Evolutionary conservation across 305 asterid species (phyloP).

Genomic region (Fraxinus sp.): DNA sequence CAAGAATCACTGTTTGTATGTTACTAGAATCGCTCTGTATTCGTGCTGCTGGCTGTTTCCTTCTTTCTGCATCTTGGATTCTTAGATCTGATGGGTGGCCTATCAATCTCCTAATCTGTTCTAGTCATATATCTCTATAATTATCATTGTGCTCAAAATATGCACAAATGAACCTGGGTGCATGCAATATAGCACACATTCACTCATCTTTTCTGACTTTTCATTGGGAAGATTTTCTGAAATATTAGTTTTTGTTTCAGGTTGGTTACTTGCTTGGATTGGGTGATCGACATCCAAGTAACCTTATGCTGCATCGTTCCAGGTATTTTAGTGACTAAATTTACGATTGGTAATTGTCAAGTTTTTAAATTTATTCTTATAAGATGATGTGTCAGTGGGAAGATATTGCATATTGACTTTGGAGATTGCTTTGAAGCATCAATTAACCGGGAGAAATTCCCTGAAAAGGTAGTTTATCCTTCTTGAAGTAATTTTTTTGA

Average conservation of each 20-base stretch:
- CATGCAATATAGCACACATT: background rate
- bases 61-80: background rate
- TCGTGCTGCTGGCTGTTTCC: background rate
- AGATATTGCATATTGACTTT: slow-evolving; percentile 95
- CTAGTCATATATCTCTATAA: background rate
- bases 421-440: slow-evolving; percentile 99
- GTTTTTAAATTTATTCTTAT: slow-evolving; percentile 20
- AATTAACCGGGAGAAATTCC: slow-evolving; percentile 96
- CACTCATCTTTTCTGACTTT: background rate
- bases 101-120: background rate
- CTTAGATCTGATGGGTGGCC: background rate
- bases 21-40: background rate
- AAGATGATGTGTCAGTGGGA: slow-evolving; percentile 62
- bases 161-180: background rate
- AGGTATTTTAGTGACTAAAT: slow-evolving; percentile 44
- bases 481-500: background rate
- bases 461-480: slow-evolving; percentile 68
- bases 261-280: slow-evolving; percentile 98
- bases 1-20: too few relatives aligned
- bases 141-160: background rate
- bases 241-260: slow-evolving; percentile 40
- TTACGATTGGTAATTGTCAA: slow-evolving; percentile 16
- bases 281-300: slow-evolving; percentile 99
- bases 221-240: background rate
- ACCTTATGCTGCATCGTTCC: slow-evolving; percentile 92